A percentile compares a stretch with the other conserved stretches of the same genome.
Conservation (phyloP, 305 asterid genomes). For the Caryopteris hybrid region DNA sequence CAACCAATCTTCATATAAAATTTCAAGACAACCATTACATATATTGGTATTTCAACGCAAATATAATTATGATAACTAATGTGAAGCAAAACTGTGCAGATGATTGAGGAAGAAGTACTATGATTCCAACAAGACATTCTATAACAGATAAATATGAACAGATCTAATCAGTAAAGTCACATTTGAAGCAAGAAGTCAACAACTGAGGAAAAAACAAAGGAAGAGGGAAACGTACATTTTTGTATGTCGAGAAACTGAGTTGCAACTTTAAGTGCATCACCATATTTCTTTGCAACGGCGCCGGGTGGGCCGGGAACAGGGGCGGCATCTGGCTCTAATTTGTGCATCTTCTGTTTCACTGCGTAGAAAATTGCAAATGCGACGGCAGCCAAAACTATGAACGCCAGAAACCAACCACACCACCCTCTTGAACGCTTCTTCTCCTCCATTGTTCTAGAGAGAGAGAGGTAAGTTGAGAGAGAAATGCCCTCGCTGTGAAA, state of each 20-base stretch:
- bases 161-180: conserved; percentile 2
- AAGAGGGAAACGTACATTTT: conserved; percentile 41
- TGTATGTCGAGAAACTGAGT: conserved; percentile 81
- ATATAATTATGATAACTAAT: neutral
- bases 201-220: neutral
- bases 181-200: neutral
- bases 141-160: neutral
- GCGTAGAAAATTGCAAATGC: conserved; percentile 46
- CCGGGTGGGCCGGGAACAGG: conserved; percentile 92
- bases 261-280: conserved; percentile 66
- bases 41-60: neutral
- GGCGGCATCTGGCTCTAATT: conserved; percentile 38
- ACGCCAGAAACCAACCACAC: conserved; percentile 63
- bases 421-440: conserved; percentile 49
- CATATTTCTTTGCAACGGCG: conserved; percentile 58
- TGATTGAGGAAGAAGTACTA: too few relatives aligned
- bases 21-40: neutral
- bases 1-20: neutral
- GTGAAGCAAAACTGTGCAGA: neutral
- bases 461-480: neutral
- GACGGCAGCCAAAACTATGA: conserved; percentile 55
- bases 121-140: neutral
- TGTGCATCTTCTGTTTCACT: conserved; percentile 37
- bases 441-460: conserved; percentile 46
- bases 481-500: neutral